phyloP scores from a whole-genome alignment of 208 protist genomes.

The Crithidia fasciculata region DNA sequence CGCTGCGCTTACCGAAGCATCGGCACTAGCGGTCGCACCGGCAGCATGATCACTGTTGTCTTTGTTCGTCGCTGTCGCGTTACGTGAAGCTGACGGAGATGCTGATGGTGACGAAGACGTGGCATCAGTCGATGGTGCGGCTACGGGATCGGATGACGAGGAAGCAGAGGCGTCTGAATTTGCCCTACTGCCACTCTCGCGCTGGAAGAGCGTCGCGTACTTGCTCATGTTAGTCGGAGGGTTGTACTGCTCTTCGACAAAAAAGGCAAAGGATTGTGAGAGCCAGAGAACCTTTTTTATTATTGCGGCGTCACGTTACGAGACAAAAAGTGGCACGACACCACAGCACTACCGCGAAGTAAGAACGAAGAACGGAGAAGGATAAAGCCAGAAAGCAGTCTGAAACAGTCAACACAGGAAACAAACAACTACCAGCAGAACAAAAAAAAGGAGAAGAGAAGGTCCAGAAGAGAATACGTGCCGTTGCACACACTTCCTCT shows the following conservation, averaged over 20 bases:
- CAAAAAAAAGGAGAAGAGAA: no score
- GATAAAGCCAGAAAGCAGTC: no score
- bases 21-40: not conserved
- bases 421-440: no score
- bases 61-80: not conserved
- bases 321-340: no score
- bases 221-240: slow-evolving; percentile 37
- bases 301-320: no score
- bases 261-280: not conserved
- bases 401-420: no score
- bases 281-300: not conserved
- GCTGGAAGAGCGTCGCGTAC: slow-evolving; percentile 50
- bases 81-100: not conserved
- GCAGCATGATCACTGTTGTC: not conserved
- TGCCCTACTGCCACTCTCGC: not conserved
- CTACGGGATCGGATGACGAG: not conserved
- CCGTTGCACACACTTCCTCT: no score
- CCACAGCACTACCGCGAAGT: no score
- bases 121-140: no score
- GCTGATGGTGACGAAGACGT: not conserved
- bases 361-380: no score
- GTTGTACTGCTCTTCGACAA: not conserved
- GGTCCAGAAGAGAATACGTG: no score
- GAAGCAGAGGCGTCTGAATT: not conserved
- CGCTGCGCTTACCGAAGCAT: no score